phyloP scores from a whole-genome alignment of 1,284 basidiomycete species.

The Sanghuangporus baumii region DNA sequence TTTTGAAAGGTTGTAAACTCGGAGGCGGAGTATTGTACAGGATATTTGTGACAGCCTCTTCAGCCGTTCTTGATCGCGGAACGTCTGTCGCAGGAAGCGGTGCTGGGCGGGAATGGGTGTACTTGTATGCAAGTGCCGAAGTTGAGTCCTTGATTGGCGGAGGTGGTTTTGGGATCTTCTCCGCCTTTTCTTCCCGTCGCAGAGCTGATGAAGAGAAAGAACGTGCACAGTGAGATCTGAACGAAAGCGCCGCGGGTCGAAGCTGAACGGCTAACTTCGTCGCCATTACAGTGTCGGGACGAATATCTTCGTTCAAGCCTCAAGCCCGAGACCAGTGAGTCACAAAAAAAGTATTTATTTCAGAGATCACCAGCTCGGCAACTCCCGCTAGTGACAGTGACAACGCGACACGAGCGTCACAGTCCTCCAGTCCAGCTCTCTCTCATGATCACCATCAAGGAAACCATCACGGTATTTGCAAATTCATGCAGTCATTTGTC shows the following conservation, averaged over 20 bases:
- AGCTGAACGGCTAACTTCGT: neutral
- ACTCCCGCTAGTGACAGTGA: neutral
- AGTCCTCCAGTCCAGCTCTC: neutral
- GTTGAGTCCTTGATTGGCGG: conserved; percentile 84
- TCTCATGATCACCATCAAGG: no score
- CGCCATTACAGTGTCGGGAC: neutral
- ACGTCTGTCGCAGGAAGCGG: conserved; percentile 74
- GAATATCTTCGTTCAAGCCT: neutral
- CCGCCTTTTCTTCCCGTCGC: conserved; percentile 3
- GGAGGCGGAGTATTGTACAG: conserved; percentile 95
- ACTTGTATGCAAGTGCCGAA: conserved; percentile 93
- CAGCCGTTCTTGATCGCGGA: conserved; percentile 73
- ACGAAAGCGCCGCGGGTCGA: neutral
- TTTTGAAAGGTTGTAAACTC: conserved; percentile 90
- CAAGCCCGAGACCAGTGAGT: neutral
- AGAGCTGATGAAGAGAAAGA: conserved; percentile 1
- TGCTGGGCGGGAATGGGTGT: conserved; percentile 62
- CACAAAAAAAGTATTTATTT: neutral
- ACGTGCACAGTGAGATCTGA: neutral
- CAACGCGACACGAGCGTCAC: neutral
- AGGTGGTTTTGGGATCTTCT: conserved; percentile 43
- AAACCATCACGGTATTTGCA: no score
- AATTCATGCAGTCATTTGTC: no score
- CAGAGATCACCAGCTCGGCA: neutral
- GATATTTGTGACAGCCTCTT: conserved; percentile 94